A percentile compares a stretch with the other conserved stretches of the same genome.
Evolutionary conservation across 768 basidiomycete species (phyloP).

Genomic region (Rhizopogon vesiculosus): DNA sequence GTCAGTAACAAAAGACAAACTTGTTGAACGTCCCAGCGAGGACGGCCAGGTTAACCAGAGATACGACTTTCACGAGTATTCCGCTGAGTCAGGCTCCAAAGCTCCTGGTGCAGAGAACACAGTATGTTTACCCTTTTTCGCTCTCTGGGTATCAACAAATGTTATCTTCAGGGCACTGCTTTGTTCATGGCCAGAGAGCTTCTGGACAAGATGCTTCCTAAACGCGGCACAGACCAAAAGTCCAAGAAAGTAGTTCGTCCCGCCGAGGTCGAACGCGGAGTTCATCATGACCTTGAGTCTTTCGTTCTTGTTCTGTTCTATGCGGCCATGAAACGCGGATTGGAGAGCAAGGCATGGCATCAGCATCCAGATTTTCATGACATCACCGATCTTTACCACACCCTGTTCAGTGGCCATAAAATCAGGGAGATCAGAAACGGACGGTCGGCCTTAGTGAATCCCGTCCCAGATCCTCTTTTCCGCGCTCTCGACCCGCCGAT

Average conservation of each 20-base stretch:
- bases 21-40: too few species aligned
- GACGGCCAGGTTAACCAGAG: neutral
- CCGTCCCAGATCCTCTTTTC: too few species aligned
- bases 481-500: too few species aligned
- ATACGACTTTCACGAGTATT: neutral
- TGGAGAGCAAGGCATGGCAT: neutral
- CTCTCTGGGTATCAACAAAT: neutral
- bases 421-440: too few species aligned
- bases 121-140: neutral
- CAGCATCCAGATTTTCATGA: neutral
- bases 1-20: neutral
- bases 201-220: too few species aligned
- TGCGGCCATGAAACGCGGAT: neutral
- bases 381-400: too few species aligned
- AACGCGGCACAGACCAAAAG: too few species aligned
- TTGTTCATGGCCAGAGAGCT: neutral
- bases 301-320: neutral
- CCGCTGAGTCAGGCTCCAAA: neutral
- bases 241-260: too few species aligned
- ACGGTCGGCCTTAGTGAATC: too few species aligned
- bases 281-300: neutral
- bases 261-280: neutral
- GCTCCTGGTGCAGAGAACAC: neutral
- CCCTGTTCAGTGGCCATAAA: too few species aligned
- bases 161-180: neutral